Percentiles rank a stretch among this genome's conserved stretches.
phyloP scores from a whole-genome alignment of 495 filamentous ascomycete species.

The Annulohypoxylon moriforme region DNA sequence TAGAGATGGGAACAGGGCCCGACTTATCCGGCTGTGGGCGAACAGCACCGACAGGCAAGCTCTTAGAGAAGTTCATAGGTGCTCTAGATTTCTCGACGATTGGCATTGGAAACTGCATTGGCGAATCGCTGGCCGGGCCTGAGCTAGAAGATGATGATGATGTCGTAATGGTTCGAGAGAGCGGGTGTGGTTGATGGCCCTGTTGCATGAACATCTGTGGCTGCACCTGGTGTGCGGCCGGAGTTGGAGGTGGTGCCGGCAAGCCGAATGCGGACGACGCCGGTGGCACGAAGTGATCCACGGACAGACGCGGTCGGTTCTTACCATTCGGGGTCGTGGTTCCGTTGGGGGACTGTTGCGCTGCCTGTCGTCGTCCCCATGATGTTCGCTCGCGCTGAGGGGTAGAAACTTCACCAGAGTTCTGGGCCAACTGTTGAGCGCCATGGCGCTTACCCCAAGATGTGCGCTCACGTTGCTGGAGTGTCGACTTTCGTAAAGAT shows the following conservation, averaged over 20 bases:
- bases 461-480: conserved; percentile 80
- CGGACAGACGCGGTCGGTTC: conserved; percentile 75
- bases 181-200: conserved; percentile 76
- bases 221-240: conserved; percentile 55
- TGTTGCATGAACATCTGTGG: conserved; percentile 56
- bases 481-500: conserved; percentile 84
- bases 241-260: conserved; percentile 63
- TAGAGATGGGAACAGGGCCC: conserved; percentile 66
- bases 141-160: conserved; percentile 77
- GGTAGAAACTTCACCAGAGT: conserved; percentile 60
- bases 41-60: conserved; percentile 68
- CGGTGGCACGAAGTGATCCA: conserved; percentile 76
- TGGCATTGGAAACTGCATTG: conserved; percentile 71
- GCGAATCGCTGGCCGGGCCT: conserved; percentile 79
- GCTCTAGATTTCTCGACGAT: conserved; percentile 59
- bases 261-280: conserved; percentile 68
- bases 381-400: conserved; percentile 54
- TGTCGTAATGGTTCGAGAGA: conserved; percentile 84
- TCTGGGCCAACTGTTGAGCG: conserved; percentile 58
- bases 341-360: conserved; percentile 58
- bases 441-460: conserved; percentile 66
- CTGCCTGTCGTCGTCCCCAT: conserved; percentile 61
- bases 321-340: conserved; percentile 61
- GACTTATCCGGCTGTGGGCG: conserved; percentile 34
- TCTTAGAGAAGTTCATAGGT: conserved; percentile 78